Percentiles rank a stretch among this genome's conserved stretches.
Evolutionary conservation across 805 yeast species (phyloP).

Genomic region (Nakazawaea ambrosiae): DNA sequence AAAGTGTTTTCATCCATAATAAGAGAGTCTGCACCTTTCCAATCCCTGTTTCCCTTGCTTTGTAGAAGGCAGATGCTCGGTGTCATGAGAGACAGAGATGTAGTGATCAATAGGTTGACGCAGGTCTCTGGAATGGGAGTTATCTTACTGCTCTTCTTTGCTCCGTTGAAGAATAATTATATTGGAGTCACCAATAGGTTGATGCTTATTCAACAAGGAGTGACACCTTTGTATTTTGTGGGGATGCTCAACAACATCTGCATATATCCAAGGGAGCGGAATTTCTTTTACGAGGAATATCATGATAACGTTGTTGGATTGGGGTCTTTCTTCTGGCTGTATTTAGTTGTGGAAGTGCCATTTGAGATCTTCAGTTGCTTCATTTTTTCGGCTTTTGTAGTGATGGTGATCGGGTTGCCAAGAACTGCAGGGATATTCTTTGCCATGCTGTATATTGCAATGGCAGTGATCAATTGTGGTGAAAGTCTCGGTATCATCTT

Average conservation of each 20-base stretch:
- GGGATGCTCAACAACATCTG: slow-evolving; percentile 78
- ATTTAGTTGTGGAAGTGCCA: slow-evolving; percentile 59
- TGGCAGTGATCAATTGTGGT: slow-evolving; percentile 62
- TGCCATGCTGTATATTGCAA: slow-evolving; percentile 46
- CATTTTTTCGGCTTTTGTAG: slow-evolving; percentile 53
- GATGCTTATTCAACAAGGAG: slow-evolving; percentile 72
- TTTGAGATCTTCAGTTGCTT: slow-evolving; percentile 55
- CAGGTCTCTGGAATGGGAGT: slow-evolving; percentile 54
- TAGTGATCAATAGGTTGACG: slow-evolving; percentile 47
- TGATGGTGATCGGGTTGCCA: slow-evolving; percentile 69
- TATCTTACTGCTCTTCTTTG: slow-evolving; percentile 54
- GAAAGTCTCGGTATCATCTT: slow-evolving; percentile 81
- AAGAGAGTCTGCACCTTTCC: slow-evolving; percentile 17
- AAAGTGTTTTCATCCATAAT: slow-evolving; percentile 14
- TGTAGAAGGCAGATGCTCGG: slow-evolving; percentile 26
- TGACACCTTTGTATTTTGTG: slow-evolving; percentile 63
- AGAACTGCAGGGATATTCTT: slow-evolving; percentile 62
- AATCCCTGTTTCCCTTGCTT: slow-evolving; percentile 22
- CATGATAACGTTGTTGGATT: slow-evolving; percentile 66
- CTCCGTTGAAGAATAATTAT: slow-evolving; percentile 36
- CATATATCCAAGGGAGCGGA: slow-evolving; percentile 65
- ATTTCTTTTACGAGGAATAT: slow-evolving; percentile 73
- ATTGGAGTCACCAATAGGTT: slow-evolving; percentile 51
- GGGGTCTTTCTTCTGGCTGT: slow-evolving; percentile 53
- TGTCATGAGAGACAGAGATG: slow-evolving; percentile 37